Conservation (phyloP, 257 asterid species). For the Paulownia fortunei region DNA sequence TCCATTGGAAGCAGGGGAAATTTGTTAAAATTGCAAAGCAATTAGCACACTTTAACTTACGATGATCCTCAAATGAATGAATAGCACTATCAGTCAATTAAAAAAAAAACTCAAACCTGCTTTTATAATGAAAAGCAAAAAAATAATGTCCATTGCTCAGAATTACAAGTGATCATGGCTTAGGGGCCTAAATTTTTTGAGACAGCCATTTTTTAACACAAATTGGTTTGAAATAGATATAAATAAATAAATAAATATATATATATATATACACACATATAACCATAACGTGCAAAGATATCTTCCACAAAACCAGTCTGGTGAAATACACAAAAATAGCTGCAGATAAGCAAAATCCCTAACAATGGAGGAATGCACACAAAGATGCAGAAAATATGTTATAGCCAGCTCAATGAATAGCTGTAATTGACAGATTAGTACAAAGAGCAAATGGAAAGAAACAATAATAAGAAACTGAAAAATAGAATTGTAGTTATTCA, state of each 20-base stretch:
- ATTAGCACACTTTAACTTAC: not conserved
- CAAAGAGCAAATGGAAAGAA: not conserved
- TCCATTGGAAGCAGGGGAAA: slow-evolving; percentile 24
- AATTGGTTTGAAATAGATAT: not conserved
- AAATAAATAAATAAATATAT: no score
- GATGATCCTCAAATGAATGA: not conserved
- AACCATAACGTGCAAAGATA: not conserved
- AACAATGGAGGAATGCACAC: not conserved
- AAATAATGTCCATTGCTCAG: not conserved
- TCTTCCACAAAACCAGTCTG: not conserved
- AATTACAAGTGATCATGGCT: not conserved
- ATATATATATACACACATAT: no score
- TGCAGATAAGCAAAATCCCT: not conserved
- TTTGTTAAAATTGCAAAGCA: slow-evolving; percentile 26
- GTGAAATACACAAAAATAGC: not conserved
- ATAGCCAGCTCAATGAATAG: not conserved
- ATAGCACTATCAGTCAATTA: not conserved
- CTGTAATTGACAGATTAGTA: not conserved
- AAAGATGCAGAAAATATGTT: not conserved
- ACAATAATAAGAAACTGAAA: not conserved
- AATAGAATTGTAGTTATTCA: slow-evolving; percentile 29
- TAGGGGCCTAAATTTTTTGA: not conserved
- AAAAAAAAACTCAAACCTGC: slow-evolving; percentile 13
- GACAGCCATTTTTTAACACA: slow-evolving; percentile 14
- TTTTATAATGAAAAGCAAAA: not conserved